These are phyloP conservation scores for Hordeum marinum DNA, from an alignment of 176 grass and related monocot genomes.

Conservation along the genomic window DNA sequence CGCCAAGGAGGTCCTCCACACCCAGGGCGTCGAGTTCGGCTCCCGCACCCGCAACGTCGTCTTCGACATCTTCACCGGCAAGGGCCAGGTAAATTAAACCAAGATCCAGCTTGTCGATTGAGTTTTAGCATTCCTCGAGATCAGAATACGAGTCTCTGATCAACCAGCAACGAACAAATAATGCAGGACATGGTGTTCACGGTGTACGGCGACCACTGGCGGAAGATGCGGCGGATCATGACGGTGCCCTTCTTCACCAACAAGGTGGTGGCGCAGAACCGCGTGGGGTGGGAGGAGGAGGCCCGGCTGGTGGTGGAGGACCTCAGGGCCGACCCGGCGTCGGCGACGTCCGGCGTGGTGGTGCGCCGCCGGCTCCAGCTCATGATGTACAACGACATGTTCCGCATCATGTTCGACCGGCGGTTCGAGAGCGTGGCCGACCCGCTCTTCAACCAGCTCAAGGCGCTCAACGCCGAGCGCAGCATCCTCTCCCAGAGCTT, in stretches of 20 bases:
- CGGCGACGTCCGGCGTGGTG: conserved; percentile 42
- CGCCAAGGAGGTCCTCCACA: conserved; percentile 86
- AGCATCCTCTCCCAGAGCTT: conserved; percentile 92
- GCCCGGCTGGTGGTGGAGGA: background rate
- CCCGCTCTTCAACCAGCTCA: conserved; percentile 81
- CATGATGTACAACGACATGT: conserved; percentile 99
- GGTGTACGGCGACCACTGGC: conserved; percentile 87
- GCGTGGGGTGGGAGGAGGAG: conserved; percentile 48
- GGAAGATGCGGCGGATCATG: conserved; percentile 91
- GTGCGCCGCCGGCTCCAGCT: conserved; percentile 63
- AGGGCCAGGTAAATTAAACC: conserved; percentile 45
- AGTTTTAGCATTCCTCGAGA: too few relatives aligned
- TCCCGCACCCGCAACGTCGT: conserved; percentile 95
- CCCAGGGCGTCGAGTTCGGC: conserved; percentile 13
- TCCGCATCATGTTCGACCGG: conserved; percentile 92
- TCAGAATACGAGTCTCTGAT: too few relatives aligned
- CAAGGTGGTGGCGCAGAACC: conserved; percentile 82
- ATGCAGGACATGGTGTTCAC: conserved; percentile 84
- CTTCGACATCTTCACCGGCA: conserved; percentile 91
- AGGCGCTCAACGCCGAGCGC: conserved; percentile 72
- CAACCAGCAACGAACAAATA: too few relatives aligned
- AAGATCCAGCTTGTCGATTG: too few relatives aligned
- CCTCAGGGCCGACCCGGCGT: background rate
- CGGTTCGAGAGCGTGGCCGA: conserved; percentile 59
- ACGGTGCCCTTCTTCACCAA: conserved; percentile 84